Evolutionary conservation across 1,284 basidiomycete species (phyloP).

Genomic region (Schizophyllum amplum): DNA sequence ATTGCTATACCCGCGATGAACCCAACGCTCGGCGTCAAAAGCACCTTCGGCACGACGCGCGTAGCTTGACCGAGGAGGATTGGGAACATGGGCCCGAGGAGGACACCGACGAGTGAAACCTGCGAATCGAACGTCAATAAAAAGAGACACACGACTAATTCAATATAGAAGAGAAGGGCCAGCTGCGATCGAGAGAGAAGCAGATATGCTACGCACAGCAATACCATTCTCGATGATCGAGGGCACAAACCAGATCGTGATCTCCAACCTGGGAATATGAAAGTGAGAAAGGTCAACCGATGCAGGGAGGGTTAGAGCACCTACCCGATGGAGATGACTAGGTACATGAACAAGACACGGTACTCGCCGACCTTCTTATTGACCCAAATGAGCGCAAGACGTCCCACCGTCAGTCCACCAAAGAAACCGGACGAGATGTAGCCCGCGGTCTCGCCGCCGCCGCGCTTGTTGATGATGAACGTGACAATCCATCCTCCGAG

Average conservation of each 20-base stretch:
- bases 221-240: constrained; percentile 39
- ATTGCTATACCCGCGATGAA: constrained; percentile 23
- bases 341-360: constrained; percentile 11
- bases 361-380: constrained; percentile 16
- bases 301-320: constrained; percentile 1
- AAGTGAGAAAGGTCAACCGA: background rate
- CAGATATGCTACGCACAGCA: constrained; percentile 34
- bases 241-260: constrained; percentile 43
- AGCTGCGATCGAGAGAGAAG: too few relatives aligned
- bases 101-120: constrained; percentile 14
- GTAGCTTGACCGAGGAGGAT: constrained; percentile 19
- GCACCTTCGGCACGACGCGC: constrained; percentile 17
- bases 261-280: constrained; percentile 32
- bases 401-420: constrained; percentile 22
- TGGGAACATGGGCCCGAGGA: constrained; percentile 24
- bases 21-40: constrained; percentile 18
- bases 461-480: constrained; percentile 24
- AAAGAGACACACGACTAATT: constrained; percentile 20
- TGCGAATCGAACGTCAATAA: background rate
- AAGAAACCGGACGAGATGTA: constrained; percentile 28
- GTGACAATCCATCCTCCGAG: constrained; percentile 39
- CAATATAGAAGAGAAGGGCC: background rate
- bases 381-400: constrained; percentile 19
- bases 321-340: constrained; percentile 14
- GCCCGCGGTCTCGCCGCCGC: constrained; percentile 21